Evolutionary conservation across 352 stramenopile genomes (phyloP), one percentile per base, ranked within the genome.

Genomic region (Globisporangium perplexum): DNA sequence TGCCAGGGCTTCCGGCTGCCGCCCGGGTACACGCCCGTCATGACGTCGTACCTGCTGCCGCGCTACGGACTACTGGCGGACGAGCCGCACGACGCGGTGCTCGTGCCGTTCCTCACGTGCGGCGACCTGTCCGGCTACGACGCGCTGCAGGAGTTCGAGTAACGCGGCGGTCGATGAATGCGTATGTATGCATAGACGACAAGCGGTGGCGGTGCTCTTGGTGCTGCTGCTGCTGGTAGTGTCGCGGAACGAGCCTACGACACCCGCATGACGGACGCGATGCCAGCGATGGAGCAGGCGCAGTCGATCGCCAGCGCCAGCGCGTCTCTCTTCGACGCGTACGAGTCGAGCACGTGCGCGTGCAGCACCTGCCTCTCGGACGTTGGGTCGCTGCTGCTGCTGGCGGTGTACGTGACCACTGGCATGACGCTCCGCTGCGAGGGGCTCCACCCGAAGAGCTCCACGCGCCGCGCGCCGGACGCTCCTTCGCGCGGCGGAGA

Each of bases 121-220:
- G 93, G 93, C 41, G 92, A 98, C 53, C 57, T 98, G 46, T 93
- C 77, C n/a, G 90, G 88, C n/a, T 98, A 95, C 51, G 92, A 98
- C 47, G 62, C 74, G 14, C 52, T 63, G 3, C 66, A 86, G 62
- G 50, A 79, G 43, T 88, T 79, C 44, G 72, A 70, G 65, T 77
- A 78, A 50, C n/a, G n/a, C 7, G 1, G 11, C 18, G 26, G 12
- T 7, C 20, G 44, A 15, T 48, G 12, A 38, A 50, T 49, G 15
- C 39, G 26, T 26, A 47, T 44, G 50, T 50, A 24, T 50, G 26
- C 20, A 48, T 49, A 22, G 43, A 43, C 18, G 26, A 42, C 36
- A 15, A 42, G n/a, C n/a, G n/a, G n/a, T n/a, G n/a, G n/a, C n/a
- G n/a, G n/a, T n/a, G n/a, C n/a, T 59, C 43, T 4, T 36, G 23